Evolutionary conservation across 148 eudicot genomes (phyloP).

Genomic region (Rhododendron henanense): DNA sequence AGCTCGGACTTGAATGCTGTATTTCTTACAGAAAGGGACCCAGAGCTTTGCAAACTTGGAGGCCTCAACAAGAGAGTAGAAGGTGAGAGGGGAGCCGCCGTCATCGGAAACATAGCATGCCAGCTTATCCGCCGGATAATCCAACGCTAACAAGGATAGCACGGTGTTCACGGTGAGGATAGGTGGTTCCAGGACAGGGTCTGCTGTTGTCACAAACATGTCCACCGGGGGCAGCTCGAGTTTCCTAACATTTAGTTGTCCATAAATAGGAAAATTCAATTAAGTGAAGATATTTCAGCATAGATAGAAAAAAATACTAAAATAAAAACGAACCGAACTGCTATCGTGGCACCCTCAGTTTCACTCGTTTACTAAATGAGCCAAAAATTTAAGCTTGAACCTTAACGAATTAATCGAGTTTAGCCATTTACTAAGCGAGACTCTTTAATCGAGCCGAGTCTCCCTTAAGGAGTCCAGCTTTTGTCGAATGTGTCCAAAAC

Average conservation of each 20-base stretch:
- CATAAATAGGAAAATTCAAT: background rate
- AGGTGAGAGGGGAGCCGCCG: slow-evolving; percentile 35
- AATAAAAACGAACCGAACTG: too few species aligned
- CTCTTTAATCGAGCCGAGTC: too few species aligned
- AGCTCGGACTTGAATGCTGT: slow-evolving; percentile 20
- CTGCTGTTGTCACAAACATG: slow-evolving; percentile 43
- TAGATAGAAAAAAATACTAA: too few species aligned
- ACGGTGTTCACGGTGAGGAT: slow-evolving; percentile 34
- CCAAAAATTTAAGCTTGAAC: too few species aligned
- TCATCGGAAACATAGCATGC: slow-evolving; percentile 46
- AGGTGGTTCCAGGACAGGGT: slow-evolving; percentile 34
- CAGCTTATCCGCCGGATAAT: slow-evolving; percentile 34
- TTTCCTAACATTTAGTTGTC: background rate
- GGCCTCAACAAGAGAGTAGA: slow-evolving; percentile 26
- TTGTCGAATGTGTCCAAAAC: too few species aligned
- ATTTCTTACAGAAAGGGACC: slow-evolving; percentile 42
- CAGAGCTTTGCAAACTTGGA: slow-evolving; percentile 32
- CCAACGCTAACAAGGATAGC: slow-evolving; percentile 33
- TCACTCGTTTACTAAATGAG: too few species aligned
- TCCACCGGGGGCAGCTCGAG: slow-evolving; percentile 27
- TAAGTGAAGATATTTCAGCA: background rate
- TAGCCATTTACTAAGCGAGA: too few species aligned
- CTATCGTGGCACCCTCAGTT: too few species aligned
- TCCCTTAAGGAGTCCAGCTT: too few species aligned
- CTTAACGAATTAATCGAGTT: too few species aligned